phyloP scores from a whole-genome alignment of 2,329 filamentous ascomycete genomes.

The Phyllosticta citrichinensis region DNA sequence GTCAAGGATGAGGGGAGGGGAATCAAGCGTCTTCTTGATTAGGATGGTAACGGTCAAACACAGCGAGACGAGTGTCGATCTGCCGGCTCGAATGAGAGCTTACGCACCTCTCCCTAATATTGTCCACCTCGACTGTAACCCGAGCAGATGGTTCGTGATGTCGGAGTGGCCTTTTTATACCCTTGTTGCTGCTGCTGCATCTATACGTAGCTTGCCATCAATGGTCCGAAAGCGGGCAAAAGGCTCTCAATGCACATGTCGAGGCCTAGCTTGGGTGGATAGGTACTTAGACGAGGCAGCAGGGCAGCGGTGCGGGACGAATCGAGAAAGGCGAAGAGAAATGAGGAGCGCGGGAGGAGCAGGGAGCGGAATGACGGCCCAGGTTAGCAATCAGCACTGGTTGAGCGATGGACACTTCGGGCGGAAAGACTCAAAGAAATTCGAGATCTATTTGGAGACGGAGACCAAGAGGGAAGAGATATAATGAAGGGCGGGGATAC shows the following conservation, averaged over 20 bases:
- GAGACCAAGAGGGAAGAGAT: background rate
- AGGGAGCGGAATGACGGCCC: background rate
- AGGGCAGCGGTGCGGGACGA: background rate
- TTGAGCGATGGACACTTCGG: no score
- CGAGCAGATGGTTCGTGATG: background rate
- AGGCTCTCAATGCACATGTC: no score
- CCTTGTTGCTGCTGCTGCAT: background rate
- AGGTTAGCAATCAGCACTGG: no score
- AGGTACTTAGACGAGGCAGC: background rate
- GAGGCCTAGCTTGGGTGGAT: background rate
- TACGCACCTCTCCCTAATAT: background rate
- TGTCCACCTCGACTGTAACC: background rate
- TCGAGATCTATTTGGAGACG: background rate
- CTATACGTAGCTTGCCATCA: background rate
- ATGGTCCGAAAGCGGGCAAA: background rate
- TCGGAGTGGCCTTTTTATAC: background rate
- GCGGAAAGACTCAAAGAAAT: background rate
- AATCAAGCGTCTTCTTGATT: background rate
- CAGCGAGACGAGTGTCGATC: background rate
- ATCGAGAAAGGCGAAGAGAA: background rate
- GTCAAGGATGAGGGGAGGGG: background rate
- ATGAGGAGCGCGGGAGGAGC: background rate
- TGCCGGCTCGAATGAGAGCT: background rate
- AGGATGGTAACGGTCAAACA: background rate
- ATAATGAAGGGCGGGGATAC: background rate